A percentile compares a stretch with the other conserved stretches of the same genome.
These are phyloP conservation scores for Tolypocladium pustulatum DNA, from an alignment of 2,329 filamentous ascomycete genomes.

Conservation along the genomic window DNA sequence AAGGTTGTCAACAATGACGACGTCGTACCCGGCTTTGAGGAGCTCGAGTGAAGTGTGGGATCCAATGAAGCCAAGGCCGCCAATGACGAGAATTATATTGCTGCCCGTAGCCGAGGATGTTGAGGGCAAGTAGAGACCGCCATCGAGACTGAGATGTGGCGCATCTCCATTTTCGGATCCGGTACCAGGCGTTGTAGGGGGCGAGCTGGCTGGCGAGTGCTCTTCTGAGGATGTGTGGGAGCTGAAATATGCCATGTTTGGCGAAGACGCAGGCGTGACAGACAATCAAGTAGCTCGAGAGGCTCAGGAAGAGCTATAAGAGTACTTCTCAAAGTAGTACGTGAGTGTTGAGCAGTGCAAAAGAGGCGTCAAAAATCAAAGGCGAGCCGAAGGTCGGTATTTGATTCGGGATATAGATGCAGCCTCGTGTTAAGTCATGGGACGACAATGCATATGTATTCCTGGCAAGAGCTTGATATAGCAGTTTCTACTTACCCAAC, in stretches of 20 bases:
- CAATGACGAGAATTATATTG: slow-evolving; percentile 36
- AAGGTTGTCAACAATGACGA: slow-evolving; percentile 35
- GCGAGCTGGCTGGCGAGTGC: slow-evolving; percentile 7
- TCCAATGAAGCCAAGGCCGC: slow-evolving; percentile 44
- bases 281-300: neutral
- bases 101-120: neutral
- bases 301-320: neutral
- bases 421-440: neutral
- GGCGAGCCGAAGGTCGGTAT: neutral
- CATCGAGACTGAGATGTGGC: neutral
- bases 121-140: neutral
- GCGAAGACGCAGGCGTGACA: neutral
- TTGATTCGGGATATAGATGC: neutral
- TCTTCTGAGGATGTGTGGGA: slow-evolving; percentile 6
- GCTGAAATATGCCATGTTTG: slow-evolving; percentile 6
- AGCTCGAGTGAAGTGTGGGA: slow-evolving; percentile 44
- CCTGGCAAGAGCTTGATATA: neutral
- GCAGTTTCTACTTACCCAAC: neutral
- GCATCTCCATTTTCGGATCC: slow-evolving; percentile 9
- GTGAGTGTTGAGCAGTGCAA: neutral
- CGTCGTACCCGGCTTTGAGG: slow-evolving; percentile 41
- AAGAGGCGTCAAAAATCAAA: neutral
- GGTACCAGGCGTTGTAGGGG: slow-evolving; percentile 7
- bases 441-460: neutral
- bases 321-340: neutral